A percentile compares a stretch with the other conserved stretches of the same genome.
These are phyloP conservation scores for Sarocladium strictum DNA, from an alignment of 2,329 filamentous ascomycete species.

Conservation along the genomic window DNA sequence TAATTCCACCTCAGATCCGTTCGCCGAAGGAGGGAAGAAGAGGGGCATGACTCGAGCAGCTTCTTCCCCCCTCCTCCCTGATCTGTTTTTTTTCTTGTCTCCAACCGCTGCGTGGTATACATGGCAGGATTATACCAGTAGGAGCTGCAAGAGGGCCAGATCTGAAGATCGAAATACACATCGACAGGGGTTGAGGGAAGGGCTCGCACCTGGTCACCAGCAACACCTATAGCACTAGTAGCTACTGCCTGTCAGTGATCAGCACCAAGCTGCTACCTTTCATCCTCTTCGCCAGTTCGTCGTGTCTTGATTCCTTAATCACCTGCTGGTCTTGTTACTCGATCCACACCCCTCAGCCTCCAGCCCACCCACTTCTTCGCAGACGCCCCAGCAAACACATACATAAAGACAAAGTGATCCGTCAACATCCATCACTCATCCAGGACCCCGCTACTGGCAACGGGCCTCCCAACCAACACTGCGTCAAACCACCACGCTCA, in stretches of 20 bases:
- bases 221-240: too few relatives aligned
- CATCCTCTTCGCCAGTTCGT: not conserved
- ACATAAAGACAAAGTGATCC: slow-evolving; percentile 4
- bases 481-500: not conserved
- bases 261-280: not conserved
- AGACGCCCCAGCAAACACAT: not conserved
- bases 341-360: slow-evolving; percentile 4
- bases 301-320: not conserved
- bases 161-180: too few relatives aligned
- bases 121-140: too few relatives aligned
- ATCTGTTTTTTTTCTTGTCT: not conserved
- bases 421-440: not conserved
- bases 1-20: too few relatives aligned
- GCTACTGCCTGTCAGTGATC: not conserved
- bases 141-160: too few relatives aligned
- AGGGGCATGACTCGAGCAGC: not conserved
- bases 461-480: not conserved
- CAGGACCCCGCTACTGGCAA: slow-evolving; percentile 4
- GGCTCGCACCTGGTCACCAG: too few relatives aligned
- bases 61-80: not conserved
- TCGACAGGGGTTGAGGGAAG: too few relatives aligned
- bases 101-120: not conserved
- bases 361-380: too few relatives aligned
- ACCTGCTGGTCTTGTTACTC: not conserved
- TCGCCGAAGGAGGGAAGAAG: not conserved